phyloP scores from a whole-genome alignment of 768 basidiomycete genomes.

The Agaricus subrufescens region DNA sequence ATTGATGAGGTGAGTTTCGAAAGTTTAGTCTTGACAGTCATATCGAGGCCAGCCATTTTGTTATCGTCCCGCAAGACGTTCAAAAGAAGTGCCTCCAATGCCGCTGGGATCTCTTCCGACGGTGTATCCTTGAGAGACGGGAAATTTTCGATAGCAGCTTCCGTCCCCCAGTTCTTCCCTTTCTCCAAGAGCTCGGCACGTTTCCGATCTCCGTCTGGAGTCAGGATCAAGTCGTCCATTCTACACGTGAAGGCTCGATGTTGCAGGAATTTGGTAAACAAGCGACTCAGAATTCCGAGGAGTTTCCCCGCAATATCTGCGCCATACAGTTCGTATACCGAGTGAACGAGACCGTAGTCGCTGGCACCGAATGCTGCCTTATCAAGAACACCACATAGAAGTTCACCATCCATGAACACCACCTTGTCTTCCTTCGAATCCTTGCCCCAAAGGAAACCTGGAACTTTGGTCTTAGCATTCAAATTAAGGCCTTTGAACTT shows the following conservation, averaged over 20 bases:
- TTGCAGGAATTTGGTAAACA: slow-evolving; percentile 96
- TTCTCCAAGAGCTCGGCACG: slow-evolving; percentile 64
- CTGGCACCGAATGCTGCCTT: slow-evolving; percentile 97
- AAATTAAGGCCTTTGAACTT: slow-evolving; percentile 80
- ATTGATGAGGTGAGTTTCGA: slow-evolving; percentile 87
- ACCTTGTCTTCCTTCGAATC: slow-evolving; percentile 83
- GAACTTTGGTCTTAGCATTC: slow-evolving; percentile 83
- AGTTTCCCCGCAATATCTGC: slow-evolving; percentile 85
- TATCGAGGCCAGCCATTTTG: slow-evolving; percentile 96
- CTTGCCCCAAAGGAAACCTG: slow-evolving; percentile 79
- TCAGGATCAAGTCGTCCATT: slow-evolving; percentile 96
- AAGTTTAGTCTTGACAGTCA: slow-evolving; percentile 83
- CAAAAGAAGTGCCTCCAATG: slow-evolving; percentile 69
- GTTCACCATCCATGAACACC: slow-evolving; percentile 87
- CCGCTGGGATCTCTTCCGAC: slow-evolving; percentile 47
- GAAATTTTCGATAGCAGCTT: slow-evolving; percentile 88
- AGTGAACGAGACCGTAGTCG: slow-evolving; percentile 95
- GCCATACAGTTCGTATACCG: slow-evolving; percentile 94
- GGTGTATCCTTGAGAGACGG: slow-evolving; percentile 59
- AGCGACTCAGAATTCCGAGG: slow-evolving; percentile 86
- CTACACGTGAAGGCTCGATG: slow-evolving; percentile 97
- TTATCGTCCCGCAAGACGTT: slow-evolving; percentile 92
- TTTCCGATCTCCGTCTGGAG: slow-evolving; percentile 69
- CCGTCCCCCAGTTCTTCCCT: slow-evolving; percentile 71
- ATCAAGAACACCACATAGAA: slow-evolving; percentile 91